Evolutionary conservation across 164 flowering plant genomes (phyloP).

Genomic region (Vitis amurensis): DNA sequence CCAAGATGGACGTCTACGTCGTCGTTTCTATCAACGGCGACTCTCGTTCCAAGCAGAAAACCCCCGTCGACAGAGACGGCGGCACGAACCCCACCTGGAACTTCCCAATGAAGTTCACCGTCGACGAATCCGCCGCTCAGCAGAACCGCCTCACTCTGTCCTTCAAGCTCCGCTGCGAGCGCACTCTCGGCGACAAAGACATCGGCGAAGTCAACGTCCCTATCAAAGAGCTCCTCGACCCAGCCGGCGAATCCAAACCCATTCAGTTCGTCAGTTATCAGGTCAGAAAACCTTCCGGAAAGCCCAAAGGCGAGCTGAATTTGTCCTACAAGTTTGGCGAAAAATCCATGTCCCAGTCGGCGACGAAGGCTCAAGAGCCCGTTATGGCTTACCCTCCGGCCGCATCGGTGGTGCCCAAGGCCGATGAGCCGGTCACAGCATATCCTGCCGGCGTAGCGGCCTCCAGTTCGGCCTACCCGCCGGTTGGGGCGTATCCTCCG

Average conservation of each 20-base stretch:
- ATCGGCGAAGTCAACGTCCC: constrained; percentile 65
- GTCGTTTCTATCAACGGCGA: constrained; percentile 44
- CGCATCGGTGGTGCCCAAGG: neutral
- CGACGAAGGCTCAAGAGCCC: too few relatives aligned
- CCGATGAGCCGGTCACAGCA: constrained; percentile 27
- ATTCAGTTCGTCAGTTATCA: constrained; percentile 42
- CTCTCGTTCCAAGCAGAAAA: constrained; percentile 14
- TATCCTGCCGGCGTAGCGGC: constrained; percentile 15
- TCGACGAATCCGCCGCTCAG: constrained; percentile 38
- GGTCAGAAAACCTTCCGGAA: constrained; percentile 55
- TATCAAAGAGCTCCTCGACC: constrained; percentile 54
- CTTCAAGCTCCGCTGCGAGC: constrained; percentile 42
- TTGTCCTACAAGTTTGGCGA: constrained; percentile 58
- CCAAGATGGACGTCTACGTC: constrained; percentile 53
- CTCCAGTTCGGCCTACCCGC: neutral
- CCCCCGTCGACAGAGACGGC: constrained; percentile 31
- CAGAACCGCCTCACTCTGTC: constrained; percentile 32
- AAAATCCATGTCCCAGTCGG: constrained; percentile 2
- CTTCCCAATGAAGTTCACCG: constrained; percentile 39
- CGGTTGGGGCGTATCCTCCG: constrained; percentile 1
- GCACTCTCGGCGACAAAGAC: constrained; percentile 50
- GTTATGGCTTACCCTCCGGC: neutral
- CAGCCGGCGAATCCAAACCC: constrained; percentile 13
- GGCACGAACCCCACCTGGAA: constrained; percentile 61
- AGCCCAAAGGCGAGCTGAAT: constrained; percentile 53